Conservation (phyloP, 176 grass and related monocot species). For the Lolium perenne region DNA sequence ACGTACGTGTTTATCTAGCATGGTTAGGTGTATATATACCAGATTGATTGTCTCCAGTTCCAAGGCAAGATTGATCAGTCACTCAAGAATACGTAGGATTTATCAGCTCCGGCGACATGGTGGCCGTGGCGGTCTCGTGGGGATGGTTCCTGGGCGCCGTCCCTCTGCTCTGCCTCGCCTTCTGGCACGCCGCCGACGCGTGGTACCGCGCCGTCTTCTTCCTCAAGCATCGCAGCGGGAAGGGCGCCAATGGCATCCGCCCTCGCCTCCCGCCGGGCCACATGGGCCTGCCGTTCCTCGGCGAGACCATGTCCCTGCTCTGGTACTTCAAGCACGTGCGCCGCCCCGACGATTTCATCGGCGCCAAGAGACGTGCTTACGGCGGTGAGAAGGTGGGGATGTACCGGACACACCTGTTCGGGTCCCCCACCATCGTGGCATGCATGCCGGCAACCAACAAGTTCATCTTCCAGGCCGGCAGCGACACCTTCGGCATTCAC, state of each 20-base stretch:
- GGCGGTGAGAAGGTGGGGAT: neutral
- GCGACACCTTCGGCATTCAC: too few relatives aligned
- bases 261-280: constrained; percentile 40
- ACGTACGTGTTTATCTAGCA: too few relatives aligned
- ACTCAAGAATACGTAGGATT: too few relatives aligned
- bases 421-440: constrained; percentile 36
- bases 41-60: too few relatives aligned
- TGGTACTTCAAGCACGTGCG: constrained; percentile 43
- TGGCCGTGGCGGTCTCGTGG: neutral
- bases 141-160: neutral
- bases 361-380: constrained; percentile 1
- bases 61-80: too few relatives aligned
- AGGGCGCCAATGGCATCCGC: too few relatives aligned
- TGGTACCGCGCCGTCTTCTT: too few relatives aligned
- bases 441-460: constrained; percentile 43
- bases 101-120: too few relatives aligned
- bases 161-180: neutral
- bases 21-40: too few relatives aligned
- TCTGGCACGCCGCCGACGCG: neutral
- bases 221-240: too few relatives aligned
- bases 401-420: constrained; percentile 41
- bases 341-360: constrained; percentile 26
- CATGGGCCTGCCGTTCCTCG: constrained; percentile 49
- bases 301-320: constrained; percentile 33
- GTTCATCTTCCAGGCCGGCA: neutral